Conservation (phyloP, 345 rosid genomes). For the Cardamine occulta region DNA sequence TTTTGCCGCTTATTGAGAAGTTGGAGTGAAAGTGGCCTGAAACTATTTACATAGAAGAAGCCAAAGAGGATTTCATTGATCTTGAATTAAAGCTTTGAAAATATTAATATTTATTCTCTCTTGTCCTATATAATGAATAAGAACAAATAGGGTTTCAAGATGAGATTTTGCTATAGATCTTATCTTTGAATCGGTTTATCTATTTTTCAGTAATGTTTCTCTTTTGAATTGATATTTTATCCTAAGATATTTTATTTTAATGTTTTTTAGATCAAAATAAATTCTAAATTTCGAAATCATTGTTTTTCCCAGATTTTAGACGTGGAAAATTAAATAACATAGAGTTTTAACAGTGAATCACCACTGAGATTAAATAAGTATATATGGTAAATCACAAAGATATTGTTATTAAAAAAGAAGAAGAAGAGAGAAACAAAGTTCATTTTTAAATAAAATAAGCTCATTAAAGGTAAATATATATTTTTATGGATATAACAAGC, state of each 20-base stretch:
- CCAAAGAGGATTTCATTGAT: background rate
- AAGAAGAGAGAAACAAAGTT: too few relatives aligned
- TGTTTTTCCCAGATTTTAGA: too few relatives aligned
- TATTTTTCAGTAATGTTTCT: background rate
- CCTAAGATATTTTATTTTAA: background rate
- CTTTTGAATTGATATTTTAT: background rate
- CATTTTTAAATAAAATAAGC: too few relatives aligned
- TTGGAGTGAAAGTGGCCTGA: background rate
- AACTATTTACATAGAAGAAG: background rate
- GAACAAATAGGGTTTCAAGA: background rate
- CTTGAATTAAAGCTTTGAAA: constrained; percentile 1
- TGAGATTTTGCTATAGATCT: background rate
- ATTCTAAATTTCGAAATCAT: background rate
- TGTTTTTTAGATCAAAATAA: background rate
- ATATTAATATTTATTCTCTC: background rate
- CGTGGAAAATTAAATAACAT: too few relatives aligned
- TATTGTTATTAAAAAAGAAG: background rate
- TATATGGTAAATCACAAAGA: too few relatives aligned
- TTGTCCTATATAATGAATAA: background rate
- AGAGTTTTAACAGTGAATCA: too few relatives aligned
- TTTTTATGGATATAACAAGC: too few relatives aligned
- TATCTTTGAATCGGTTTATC: background rate
- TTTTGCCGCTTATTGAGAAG: background rate
- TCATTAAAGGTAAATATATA: too few relatives aligned
- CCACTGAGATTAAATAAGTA: too few relatives aligned